Conservation (phyloP, 2,329 filamentous ascomycete genomes). For the Alternaria arborescens region DNA sequence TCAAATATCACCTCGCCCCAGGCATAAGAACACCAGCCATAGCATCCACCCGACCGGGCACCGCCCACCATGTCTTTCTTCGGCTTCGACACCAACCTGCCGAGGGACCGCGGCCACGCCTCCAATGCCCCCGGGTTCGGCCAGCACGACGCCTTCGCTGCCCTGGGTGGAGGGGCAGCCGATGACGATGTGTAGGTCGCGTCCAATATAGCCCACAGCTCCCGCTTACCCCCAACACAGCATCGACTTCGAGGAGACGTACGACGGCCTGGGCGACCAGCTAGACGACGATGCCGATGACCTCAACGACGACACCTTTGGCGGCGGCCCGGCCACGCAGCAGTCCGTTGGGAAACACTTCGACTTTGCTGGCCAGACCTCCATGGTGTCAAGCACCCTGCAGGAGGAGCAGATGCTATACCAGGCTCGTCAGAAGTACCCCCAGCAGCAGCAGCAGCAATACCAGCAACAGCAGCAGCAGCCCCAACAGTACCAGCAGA, state of each 20-base stretch:
- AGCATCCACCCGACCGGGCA: constrained; percentile 15
- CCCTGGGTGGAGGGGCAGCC: constrained; percentile 68
- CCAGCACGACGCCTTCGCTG: constrained; percentile 88
- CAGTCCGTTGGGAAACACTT: constrained; percentile 85
- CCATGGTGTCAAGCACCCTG: constrained; percentile 83
- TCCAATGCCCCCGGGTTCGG: constrained; percentile 80
- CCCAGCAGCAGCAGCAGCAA: constrained; percentile 53
- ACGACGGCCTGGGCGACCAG: constrained; percentile 90
- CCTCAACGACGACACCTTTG: constrained; percentile 97
- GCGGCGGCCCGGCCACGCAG: constrained; percentile 57
- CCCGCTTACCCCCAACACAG: constrained; percentile 62
- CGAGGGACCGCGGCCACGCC: constrained; percentile 71
- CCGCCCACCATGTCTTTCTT: constrained; percentile 82
- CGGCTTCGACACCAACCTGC: constrained; percentile 78
- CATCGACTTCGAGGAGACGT: constrained; percentile 94
- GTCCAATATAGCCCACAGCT: constrained; percentile 26
- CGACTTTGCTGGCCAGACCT: constrained; percentile 94
- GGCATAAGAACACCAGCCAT: constrained; percentile 9
- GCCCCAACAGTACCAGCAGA: constrained; percentile 39
- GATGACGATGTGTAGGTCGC: constrained; percentile 68
- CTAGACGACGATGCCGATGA: constrained; percentile 92
- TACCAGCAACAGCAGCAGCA: constrained; percentile 6
- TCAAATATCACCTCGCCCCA: constrained; percentile 12
- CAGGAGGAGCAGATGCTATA: constrained; percentile 91
- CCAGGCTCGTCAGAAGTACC: constrained; percentile 71